Evolutionary conservation across 1,139 yeast species (phyloP), one percentile per base, ranked within the genome.

Genomic region (Pichia sp.): DNA sequence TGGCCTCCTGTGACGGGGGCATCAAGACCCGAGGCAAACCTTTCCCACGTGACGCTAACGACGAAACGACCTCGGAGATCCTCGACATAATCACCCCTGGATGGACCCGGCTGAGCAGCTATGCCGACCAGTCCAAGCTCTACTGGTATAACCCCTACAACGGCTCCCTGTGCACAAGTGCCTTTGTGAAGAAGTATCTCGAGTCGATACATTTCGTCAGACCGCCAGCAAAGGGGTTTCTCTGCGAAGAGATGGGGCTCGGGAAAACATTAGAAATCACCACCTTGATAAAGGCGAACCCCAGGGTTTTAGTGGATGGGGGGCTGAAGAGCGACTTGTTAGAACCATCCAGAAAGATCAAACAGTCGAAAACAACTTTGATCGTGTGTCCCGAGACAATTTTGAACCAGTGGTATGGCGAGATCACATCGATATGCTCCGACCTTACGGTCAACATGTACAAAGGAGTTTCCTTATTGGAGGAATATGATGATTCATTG

Each of bases 211-310:
- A 52, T 16, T 51, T 40, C 36, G 48, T 36, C n/a, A n/a, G 47
- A 52, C 74, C 46, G 15, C 76, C 53, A 10, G 92, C 90, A 0
- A 78, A 77, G 55, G 96, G 93, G 0, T 71, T 92, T 8, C 69
- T 92, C 43, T 87, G 95, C 1, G 98, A 92, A 66, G 98, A 93
- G 69, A 93, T 93, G 99, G 98, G 99, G 0, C 76, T 93, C 5
- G 99, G 99, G 0, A 93, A 93, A 67, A 92, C 98, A 0, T 84
- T 93, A 2, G 99, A 93, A 67, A 74, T 90, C 7, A 75, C 90
- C 1, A 76, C 96, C 0, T 70, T 90, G 40, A 71, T 85, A 0
- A 66, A 84, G 3, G 65, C 84, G 54, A 86, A 92, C 66, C 82
- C 75, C 30, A 68, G 89, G 19, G 41, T 52, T 1, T 44, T 54